These are phyloP conservation scores for Warburgia ugandensis DNA, from an alignment of 164 flowering plant genomes.

Conservation along the genomic window DNA sequence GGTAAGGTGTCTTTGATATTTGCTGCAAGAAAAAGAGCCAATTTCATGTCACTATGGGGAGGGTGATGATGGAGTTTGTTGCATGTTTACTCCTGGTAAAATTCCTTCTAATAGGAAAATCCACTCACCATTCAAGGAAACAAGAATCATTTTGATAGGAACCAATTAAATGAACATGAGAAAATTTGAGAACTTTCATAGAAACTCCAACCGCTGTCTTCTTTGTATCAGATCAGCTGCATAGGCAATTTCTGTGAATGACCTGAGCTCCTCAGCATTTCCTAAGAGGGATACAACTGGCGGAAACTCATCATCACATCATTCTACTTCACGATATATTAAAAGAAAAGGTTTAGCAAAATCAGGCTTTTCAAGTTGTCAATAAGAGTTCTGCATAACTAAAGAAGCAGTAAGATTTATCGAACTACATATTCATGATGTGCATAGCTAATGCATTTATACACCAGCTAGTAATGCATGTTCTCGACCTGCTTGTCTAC, in stretches of 20 bases:
- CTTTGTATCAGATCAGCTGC: conserved; percentile 94
- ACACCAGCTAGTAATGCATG: too few species aligned
- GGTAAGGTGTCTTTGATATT: conserved; percentile 54
- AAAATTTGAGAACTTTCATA: conserved; percentile 37
- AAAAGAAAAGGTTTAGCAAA: neutral
- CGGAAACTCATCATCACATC: conserved; percentile 43
- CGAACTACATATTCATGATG: too few species aligned
- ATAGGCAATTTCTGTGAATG: conserved; percentile 44
- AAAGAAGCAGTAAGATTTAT: neutral
- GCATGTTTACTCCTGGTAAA: neutral
- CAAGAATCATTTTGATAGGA: neutral
- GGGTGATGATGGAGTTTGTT: neutral
- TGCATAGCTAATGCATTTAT: too few species aligned
- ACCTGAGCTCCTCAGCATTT: conserved; percentile 53
- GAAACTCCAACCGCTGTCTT: conserved; percentile 83
- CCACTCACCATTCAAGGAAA: neutral
- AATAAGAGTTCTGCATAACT: neutral
- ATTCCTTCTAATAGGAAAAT: neutral
- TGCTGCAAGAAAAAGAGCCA: conserved; percentile 32
- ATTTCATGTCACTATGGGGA: neutral
- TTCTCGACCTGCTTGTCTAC: too few species aligned
- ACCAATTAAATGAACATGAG: neutral
- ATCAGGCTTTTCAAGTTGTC: neutral
- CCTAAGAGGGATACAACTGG: conserved; percentile 51
- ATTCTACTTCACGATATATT: conserved; percentile 6